phyloP scores from a whole-genome alignment of 2,329 filamentous ascomycete species.

The Clathrospora elynae region DNA sequence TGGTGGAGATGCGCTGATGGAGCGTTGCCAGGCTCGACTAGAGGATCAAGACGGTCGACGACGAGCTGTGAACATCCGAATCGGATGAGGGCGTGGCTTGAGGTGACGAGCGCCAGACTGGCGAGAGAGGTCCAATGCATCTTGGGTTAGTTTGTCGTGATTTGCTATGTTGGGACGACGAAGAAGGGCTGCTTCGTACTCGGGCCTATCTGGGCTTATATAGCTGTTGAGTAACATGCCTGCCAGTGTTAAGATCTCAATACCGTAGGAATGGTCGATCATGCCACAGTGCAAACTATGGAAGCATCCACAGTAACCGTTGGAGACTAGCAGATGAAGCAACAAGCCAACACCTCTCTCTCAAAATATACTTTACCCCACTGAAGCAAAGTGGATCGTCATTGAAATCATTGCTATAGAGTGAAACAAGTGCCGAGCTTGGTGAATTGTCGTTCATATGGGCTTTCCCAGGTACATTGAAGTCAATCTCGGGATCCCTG shows the following conservation, averaged over 20 bases:
- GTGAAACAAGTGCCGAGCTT: conserved; percentile 12
- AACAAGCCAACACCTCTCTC: background rate
- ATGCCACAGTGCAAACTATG: background rate
- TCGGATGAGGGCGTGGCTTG: conserved; percentile 31
- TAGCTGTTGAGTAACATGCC: background rate
- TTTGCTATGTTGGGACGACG: background rate
- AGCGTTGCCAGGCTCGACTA: conserved; percentile 29
- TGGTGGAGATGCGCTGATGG: conserved; percentile 36
- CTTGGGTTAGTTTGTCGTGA: background rate
- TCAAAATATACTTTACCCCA: background rate
- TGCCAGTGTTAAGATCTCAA: background rate
- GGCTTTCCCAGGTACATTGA: conserved; percentile 5
- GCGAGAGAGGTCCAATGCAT: conserved; percentile 25
- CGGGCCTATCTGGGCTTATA: background rate
- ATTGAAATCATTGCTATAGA: background rate
- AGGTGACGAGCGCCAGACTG: conserved; percentile 23
- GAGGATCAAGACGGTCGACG: conserved; percentile 34
- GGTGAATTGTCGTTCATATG: conserved; percentile 12
- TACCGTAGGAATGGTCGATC: background rate
- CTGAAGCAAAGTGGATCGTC: background rate
- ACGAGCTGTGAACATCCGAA: conserved; percentile 37
- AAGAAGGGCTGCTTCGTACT: background rate
- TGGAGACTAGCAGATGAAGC: background rate
- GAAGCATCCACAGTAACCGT: background rate
- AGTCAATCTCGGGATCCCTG: conserved; percentile 7